Evolutionary conservation across 148 eudicot genomes (phyloP).

Genomic region (Chenopodium album): DNA sequence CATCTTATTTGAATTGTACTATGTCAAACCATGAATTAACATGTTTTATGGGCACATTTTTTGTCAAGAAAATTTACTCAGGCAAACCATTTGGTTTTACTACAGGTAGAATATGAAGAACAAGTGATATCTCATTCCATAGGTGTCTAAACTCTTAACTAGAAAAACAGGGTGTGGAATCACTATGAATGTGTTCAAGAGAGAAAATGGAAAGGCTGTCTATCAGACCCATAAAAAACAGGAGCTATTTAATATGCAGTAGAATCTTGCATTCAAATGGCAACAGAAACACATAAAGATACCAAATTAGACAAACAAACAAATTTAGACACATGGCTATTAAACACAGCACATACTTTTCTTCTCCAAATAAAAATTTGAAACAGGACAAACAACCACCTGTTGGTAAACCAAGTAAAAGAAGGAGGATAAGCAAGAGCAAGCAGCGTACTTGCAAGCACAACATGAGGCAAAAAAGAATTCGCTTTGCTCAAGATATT

Average conservation of each 20-base stretch:
- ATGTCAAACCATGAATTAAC: neutral
- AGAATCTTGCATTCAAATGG: neutral
- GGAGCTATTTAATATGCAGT: neutral
- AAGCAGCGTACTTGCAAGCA: slow-evolving; percentile 77
- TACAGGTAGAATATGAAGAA: neutral
- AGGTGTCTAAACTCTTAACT: slow-evolving; percentile 4
- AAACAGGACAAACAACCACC: slow-evolving; percentile 38
- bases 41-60: neutral
- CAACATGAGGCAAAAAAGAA: slow-evolving; percentile 79
- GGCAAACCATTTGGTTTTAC: neutral
- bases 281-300: neutral
- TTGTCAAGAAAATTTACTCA: neutral
- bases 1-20: neutral
- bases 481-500: slow-evolving; percentile 72
- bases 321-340: neutral
- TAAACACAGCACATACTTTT: slow-evolving; percentile 6
- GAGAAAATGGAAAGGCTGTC: neutral
- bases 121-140: neutral
- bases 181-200: neutral
- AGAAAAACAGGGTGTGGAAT: neutral
- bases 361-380: neutral
- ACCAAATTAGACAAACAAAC: slow-evolving; percentile 3
- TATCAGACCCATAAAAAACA: neutral
- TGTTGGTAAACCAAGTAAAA: slow-evolving; percentile 96
- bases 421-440: slow-evolving; percentile 95